Percentiles rank a stretch among this genome's conserved stretches.
These are phyloP conservation scores for Chaetoscypha palmicola DNA, from an alignment of 2,329 filamentous ascomycete species.

Conservation along the genomic window DNA sequence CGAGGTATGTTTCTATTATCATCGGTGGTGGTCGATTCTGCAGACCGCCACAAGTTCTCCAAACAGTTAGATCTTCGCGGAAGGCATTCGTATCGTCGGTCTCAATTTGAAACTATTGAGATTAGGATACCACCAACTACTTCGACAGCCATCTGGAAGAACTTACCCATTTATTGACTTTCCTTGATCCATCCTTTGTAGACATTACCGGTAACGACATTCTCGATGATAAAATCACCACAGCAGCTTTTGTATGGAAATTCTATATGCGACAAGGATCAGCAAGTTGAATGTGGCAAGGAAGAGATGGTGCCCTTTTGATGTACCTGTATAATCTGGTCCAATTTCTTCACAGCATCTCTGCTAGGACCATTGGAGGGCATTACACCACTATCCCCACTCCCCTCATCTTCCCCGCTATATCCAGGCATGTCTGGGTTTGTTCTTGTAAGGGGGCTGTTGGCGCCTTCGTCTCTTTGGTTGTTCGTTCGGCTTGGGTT, in stretches of 20 bases:
- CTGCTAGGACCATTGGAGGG: slow-evolving; percentile 45
- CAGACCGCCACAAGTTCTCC: slow-evolving; percentile 73
- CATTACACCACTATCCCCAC: slow-evolving; percentile 37
- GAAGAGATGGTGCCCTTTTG: not conserved
- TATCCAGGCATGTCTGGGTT: slow-evolving; percentile 42
- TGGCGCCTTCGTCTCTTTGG: slow-evolving; percentile 55
- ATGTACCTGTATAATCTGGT: slow-evolving; percentile 84
- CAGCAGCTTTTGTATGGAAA: slow-evolving; percentile 81
- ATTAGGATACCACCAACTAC: not conserved
- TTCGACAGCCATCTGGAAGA: not conserved
- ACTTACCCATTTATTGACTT: slow-evolving; percentile 82
- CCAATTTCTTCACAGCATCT: slow-evolving; percentile 72
- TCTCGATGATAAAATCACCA: slow-evolving; percentile 75
- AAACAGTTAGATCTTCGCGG: slow-evolving; percentile 69
- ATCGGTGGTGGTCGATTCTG: slow-evolving; percentile 74
- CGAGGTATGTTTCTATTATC: slow-evolving; percentile 84
- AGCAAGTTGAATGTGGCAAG: not conserved
- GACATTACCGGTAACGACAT: slow-evolving; percentile 55
- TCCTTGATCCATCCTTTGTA: slow-evolving; percentile 49
- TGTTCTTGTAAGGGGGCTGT: slow-evolving; percentile 37
- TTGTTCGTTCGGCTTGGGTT: slow-evolving; percentile 69
- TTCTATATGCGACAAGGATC: slow-evolving; percentile 50
- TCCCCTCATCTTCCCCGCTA: slow-evolving; percentile 41
- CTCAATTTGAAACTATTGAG: slow-evolving; percentile 79
- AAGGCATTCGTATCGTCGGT: slow-evolving; percentile 89